Evolutionary conservation across 768 basidiomycete genomes (phyloP), one percentile per base, ranked within the genome.

Genomic region (Lactarius sanguifluus): DNA sequence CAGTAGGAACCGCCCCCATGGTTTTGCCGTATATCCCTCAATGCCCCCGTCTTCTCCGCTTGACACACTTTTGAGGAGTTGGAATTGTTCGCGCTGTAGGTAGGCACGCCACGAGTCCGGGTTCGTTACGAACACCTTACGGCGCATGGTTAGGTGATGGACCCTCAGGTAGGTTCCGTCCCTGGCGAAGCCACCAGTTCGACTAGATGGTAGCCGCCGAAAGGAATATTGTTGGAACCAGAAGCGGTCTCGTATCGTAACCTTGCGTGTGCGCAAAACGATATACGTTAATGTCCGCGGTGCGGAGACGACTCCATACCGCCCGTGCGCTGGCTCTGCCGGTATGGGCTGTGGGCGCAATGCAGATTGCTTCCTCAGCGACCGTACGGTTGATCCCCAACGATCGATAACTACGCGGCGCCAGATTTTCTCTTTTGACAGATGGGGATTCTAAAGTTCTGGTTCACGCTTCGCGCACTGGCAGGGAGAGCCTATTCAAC

Each of bases 331-430:
- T 25, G 25, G 5, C 25, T 52, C 5, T 7, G 15, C 50, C 23
- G 50, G 50, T 52, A 52, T 52, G 23, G 25, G 12, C 2, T 52
- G 23, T 52, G 50, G 50, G 50, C 50, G 50, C 25, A 52, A 52
- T 52, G 50, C 25, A 25, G 13, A 7, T 15, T 15, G 50, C 50
- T 52, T 52, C 50, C 50, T 52, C 50, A n/a, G 15, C 12, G 23
- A 52, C 15, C 25, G 25, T 52, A 15, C 43, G 15, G 25, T n/a
- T 52, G 50, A 52, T 52, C 50, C 50, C 50, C 50, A 52, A 52
- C 50, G 50, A 52, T 52, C 50, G 50, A 52, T 52, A 52, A 25
- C 25, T 52, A 52, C 50, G 50, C 25, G 12, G 50, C 23, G n/a
- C 25, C 50, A 25, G 23, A 25, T 7, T 50, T 8, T 50, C 13